Percentiles rank a stretch among this genome's conserved stretches.
phyloP scores from a whole-genome alignment of 352 stramenopile species.

The Pythium volutum region DNA sequence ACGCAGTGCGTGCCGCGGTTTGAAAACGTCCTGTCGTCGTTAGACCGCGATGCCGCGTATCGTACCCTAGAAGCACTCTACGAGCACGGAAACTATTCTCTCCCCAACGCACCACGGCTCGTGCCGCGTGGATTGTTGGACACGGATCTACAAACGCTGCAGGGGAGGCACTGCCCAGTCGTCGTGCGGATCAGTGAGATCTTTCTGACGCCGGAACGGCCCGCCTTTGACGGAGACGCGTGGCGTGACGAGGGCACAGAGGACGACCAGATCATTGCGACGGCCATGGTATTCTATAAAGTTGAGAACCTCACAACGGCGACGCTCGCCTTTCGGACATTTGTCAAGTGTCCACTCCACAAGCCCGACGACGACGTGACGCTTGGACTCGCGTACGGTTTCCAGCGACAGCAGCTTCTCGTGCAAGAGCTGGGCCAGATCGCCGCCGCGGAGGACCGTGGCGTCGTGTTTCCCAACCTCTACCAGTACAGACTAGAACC shows the following conservation, averaged over 20 bases:
- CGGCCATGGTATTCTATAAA: conserved; percentile 28
- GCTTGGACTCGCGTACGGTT: conserved; percentile 15
- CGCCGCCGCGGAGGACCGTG: conserved; percentile 15
- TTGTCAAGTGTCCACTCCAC: neutral
- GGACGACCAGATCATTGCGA: conserved; percentile 29
- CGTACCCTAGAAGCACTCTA: neutral
- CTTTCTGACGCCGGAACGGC: conserved; percentile 27
- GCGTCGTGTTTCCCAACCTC: conserved; percentile 9
- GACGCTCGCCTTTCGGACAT: conserved; percentile 16
- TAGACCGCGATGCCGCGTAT: neutral
- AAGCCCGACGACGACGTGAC: conserved; percentile 1
- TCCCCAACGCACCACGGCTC: neutral
- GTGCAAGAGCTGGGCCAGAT: conserved; percentile 21
- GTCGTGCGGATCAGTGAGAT: conserved; percentile 35
- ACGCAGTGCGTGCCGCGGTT: conserved; percentile 27
- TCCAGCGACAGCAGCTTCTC: neutral
- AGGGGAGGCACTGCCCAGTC: conserved; percentile 22
- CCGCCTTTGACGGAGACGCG: conserved; percentile 23
- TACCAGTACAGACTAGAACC: neutral
- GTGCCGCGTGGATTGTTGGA: conserved; percentile 15
- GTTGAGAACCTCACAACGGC: conserved; percentile 29
- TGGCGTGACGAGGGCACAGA: conserved; percentile 32
- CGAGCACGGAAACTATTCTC: neutral
- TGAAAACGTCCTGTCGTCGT: conserved; percentile 21
- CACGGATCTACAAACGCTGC: conserved; percentile 11